Percentiles rank a stretch among this genome's conserved stretches.
Conservation (phyloP, 495 filamentous ascomycete species). For the Daldinia grandis region DNA sequence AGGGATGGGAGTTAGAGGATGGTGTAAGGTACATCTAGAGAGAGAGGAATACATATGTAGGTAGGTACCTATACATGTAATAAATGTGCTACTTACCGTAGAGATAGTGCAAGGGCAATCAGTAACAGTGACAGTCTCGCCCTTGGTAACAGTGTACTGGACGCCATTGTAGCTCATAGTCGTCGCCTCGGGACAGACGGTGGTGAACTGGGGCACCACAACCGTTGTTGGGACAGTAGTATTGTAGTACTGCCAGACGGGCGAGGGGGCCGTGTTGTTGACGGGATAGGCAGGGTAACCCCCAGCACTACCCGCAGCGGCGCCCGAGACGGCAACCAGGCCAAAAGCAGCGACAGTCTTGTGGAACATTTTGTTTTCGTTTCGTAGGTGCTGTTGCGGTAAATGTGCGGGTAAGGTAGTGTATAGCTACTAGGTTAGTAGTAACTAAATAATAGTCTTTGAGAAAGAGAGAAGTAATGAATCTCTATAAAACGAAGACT, state of each 20-base stretch:
- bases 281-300: not conserved
- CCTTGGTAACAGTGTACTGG: conserved; percentile 42
- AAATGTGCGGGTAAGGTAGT: not conserved
- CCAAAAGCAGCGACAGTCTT: conserved; percentile 30
- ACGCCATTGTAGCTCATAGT: conserved; percentile 39
- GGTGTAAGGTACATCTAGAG: not conserved
- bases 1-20: not conserved
- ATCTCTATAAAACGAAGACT: conserved; percentile 1
- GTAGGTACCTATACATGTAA: too few species aligned
- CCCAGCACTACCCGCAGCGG: conserved; percentile 13
- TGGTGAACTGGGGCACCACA: conserved; percentile 42
- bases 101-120: conserved; percentile 47
- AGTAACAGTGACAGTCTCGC: conserved; percentile 38
- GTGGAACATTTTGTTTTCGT: conserved; percentile 34
- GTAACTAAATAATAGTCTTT: conserved; percentile 5
- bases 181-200: conserved; percentile 40
- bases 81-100: conserved; percentile 29
- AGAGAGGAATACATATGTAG: not conserved
- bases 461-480: not conserved
- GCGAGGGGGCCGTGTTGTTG: conserved; percentile 17
- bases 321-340: conserved; percentile 43
- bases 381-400: conserved; percentile 8
- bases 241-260: conserved; percentile 41
- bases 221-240: conserved; percentile 38
- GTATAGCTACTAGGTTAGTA: not conserved